Conservation (phyloP, 345 rosid species). For the Gossypium sturtianum region DNA sequence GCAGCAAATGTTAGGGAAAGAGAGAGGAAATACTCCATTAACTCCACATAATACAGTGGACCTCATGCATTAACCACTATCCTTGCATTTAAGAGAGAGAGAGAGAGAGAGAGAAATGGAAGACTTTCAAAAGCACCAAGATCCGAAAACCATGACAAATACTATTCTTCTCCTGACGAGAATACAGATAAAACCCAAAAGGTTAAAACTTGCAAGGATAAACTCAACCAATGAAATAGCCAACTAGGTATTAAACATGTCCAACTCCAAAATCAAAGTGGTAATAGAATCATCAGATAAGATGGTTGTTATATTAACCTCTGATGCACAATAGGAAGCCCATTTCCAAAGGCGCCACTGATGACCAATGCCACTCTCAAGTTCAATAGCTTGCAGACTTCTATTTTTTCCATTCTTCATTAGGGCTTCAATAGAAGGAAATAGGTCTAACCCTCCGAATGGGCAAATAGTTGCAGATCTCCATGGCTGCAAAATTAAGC, state of each 20-base stretch:
- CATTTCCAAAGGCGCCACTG: slow-evolving; percentile 94
- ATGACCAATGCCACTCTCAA: slow-evolving; percentile 85
- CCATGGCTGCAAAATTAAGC: slow-evolving; percentile 63
- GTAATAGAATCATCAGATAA: slow-evolving; percentile 14
- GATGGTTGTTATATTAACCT: slow-evolving; percentile 37
- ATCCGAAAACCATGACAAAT: neutral
- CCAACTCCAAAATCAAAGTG: slow-evolving; percentile 1
- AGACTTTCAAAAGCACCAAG: neutral
- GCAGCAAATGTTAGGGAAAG: slow-evolving; percentile 1
- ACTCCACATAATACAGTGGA: neutral
- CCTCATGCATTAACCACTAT: neutral
- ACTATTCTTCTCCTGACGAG: neutral
- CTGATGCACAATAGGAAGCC: slow-evolving; percentile 94
- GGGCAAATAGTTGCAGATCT: slow-evolving; percentile 89
- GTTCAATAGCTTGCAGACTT: slow-evolving; percentile 83
- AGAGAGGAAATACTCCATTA: slow-evolving; percentile 19
- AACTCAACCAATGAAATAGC: neutral
- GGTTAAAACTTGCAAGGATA: neutral
- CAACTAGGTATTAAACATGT: neutral
- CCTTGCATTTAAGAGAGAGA: neutral
- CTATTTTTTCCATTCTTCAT: slow-evolving; percentile 73
- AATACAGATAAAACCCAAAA: neutral
- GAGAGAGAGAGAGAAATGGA: neutral
- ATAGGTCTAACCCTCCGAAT: slow-evolving; percentile 74
- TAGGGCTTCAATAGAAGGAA: slow-evolving; percentile 82